Evolutionary conservation across 805 yeast species (phyloP).

Genomic region (Suhomyces emberorum): DNA sequence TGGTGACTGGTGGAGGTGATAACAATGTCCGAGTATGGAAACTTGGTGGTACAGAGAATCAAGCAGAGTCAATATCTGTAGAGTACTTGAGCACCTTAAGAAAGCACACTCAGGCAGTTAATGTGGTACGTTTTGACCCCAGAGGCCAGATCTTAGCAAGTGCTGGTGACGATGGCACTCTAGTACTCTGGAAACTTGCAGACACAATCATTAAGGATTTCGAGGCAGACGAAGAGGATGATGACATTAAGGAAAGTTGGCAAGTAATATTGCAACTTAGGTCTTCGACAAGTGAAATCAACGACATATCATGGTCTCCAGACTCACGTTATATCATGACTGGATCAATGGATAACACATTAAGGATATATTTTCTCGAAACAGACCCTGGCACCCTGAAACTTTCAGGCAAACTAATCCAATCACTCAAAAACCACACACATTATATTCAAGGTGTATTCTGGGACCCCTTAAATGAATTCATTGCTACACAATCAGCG

Average conservation of each 20-base stretch:
- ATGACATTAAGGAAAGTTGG: conserved; percentile 74
- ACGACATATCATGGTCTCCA: conserved; percentile 93
- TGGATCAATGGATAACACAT: conserved; percentile 87
- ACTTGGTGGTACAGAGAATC: conserved; percentile 7
- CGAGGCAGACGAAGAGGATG: conserved; percentile 47
- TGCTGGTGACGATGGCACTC: conserved; percentile 93
- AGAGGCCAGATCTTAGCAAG: conserved; percentile 72
- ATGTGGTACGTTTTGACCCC: conserved; percentile 78
- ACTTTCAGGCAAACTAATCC: conserved; percentile 8
- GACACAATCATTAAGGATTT: conserved; percentile 56
- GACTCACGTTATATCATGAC: conserved; percentile 71
- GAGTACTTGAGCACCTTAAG: conserved; percentile 76
- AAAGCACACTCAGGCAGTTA: conserved; percentile 93
- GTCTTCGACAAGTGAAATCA: conserved; percentile 69
- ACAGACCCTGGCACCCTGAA: neutral
- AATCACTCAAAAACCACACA: conserved; percentile 64
- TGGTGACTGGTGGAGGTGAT: conserved; percentile 95
- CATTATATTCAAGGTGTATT: conserved; percentile 95
- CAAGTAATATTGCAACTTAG: conserved; percentile 55
- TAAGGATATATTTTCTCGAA: conserved; percentile 60
- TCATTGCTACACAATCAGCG: conserved; percentile 82
- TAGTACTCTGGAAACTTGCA: conserved; percentile 72
- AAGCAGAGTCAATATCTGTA: conserved; percentile 32
- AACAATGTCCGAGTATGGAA: conserved; percentile 72
- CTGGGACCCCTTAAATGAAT: conserved; percentile 88